Evolutionary conservation across 139 green algal genomes (phyloP).

Genomic region (Micractinium conductrix): DNA sequence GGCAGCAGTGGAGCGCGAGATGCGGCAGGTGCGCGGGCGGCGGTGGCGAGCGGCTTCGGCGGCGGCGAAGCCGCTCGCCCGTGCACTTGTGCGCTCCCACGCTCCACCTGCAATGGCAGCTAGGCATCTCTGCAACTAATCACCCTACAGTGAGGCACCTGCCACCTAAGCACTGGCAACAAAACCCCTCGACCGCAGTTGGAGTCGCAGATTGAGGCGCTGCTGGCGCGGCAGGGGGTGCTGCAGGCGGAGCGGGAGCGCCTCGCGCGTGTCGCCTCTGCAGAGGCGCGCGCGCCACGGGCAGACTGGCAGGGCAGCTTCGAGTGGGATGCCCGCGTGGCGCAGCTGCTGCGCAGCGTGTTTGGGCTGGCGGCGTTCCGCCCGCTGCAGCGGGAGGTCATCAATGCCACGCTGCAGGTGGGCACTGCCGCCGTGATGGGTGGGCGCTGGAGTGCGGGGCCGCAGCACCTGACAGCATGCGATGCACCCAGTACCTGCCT

Average conservation of each 20-base stretch:
- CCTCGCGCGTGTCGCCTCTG: constrained; percentile 34
- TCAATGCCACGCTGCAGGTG: constrained; percentile 70
- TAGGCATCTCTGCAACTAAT: too few species aligned
- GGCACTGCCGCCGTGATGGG: not conserved
- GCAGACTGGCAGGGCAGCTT: constrained; percentile 60
- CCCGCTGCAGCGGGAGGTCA: constrained; percentile 75
- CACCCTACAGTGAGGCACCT: too few species aligned
- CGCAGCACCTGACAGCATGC: too few species aligned
- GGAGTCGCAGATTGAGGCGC: constrained; percentile 40
- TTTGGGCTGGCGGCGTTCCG: constrained; percentile 67
- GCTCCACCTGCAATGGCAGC: not conserved
- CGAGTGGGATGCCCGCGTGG: constrained; percentile 54
- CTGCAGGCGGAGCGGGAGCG: constrained; percentile 45
- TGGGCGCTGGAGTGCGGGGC: not conserved
- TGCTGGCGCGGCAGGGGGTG: constrained; percentile 43
- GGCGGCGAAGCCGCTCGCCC: too few species aligned
- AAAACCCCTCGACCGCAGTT: constrained; percentile 41
- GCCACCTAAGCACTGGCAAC: not conserved
- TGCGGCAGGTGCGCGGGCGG: not conserved
- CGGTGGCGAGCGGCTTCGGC: too few species aligned
- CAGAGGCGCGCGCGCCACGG: constrained; percentile 51
- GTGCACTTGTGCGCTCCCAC: too few species aligned
- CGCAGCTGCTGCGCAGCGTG: constrained; percentile 31
- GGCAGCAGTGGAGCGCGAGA: not conserved
- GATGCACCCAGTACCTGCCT: too few species aligned